Base-by-base conservation (phyloP, 2,329 filamentous ascomycete genomes). In the Colletotrichum coccodes region DNA sequence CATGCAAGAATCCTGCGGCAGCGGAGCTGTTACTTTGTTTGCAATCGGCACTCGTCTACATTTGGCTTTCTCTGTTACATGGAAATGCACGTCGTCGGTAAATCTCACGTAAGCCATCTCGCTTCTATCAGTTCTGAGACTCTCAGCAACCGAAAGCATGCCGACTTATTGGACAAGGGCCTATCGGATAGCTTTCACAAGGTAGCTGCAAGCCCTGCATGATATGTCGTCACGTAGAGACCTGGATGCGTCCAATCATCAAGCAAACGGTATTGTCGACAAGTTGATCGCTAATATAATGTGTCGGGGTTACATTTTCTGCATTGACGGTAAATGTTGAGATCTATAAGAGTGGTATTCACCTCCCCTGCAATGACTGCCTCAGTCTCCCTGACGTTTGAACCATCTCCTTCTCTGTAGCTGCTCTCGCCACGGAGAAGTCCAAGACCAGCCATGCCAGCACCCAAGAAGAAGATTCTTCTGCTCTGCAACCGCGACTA, bases 401-500 rank as follows among this genome's bases (percentile, higher is more conserved):
- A n/a, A n/a, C n/a, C n/a, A n/a, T 8, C 40, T 44, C 9, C 21
- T 49, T 28, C 7, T 9, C 1, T 3, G 18, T 16, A 14, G 16
- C 46, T 6, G 46, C 46, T 30, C 2, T 18, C 26, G 3, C 26
- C 23, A 18, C 18, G 8, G 14, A 18, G 3, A n/a, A 18, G 6
- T 8, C 30, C 3, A 4, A 50, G 7, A n/a, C 4, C 42, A 38
- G n/a, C 42, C 11, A 60, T 50, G 30, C 7, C 56, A 14, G 6
- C 30, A 18, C 30, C 42, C 12, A 34, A 16, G 7, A 46, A 61
- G 9, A 75, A 64, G 53, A 75, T 84, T 9, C 74, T 86, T 1
- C 79, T 86, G 47, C 71, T 86, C 46, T 82, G 83, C 4, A 84
- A 82, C 71, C 76, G 78, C 58, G 84, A 86, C 64, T 78, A 79